Evolutionary conservation across 169 alveolate genomes (phyloP), one percentile per base, ranked within the genome.

Genomic region (Plasmodium blacklocki): DNA sequence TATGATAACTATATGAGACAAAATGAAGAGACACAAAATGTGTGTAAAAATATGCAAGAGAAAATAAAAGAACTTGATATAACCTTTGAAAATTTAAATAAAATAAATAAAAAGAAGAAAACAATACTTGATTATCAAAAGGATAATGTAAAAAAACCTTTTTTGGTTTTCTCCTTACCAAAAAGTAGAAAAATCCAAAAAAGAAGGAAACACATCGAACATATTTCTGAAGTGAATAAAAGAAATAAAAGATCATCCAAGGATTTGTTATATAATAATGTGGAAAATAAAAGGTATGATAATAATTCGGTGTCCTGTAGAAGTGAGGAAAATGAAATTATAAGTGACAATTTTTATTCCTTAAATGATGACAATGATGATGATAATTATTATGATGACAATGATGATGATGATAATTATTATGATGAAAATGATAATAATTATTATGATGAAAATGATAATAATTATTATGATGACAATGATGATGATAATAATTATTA

Each of bases 1-100:
- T 78, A 78, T 59, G 89, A 78, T 66, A 8, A 15, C 1, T 78
- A 64, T 71, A 78, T 78, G n/a, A 56, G 89, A 11, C 71, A 49
- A 64, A 67, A 78, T 32, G 19, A 6, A 5, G 54, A 29, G 12
- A 7, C n/a, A 14, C 14, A 1, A 18, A 76, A 74, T 19, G 19
- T 21, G 8, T 64, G 14, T 56, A 18, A 19, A 54, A 64, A 50
- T 18, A 78, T 78, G 54, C 70, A 78, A 6, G 9, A 14, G 32
- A 18, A 78, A 26, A 78, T 78, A 49, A 78, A 78, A 21, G 19
- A 45, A 19, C 66, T 78, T 21, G n/a, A 66, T 26, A 26, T 39
- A 19, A 78, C 89, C n/a, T 71, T 78, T 0, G 67, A 60, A 45
- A 74, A 43, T 62, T 64, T 74, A 12, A 58, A 71, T 19, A 50